Evolutionary conservation across 495 filamentous ascomycete species (phyloP), one percentile per base, ranked within the genome.

Genomic region (Gamarada debralockiae): DNA sequence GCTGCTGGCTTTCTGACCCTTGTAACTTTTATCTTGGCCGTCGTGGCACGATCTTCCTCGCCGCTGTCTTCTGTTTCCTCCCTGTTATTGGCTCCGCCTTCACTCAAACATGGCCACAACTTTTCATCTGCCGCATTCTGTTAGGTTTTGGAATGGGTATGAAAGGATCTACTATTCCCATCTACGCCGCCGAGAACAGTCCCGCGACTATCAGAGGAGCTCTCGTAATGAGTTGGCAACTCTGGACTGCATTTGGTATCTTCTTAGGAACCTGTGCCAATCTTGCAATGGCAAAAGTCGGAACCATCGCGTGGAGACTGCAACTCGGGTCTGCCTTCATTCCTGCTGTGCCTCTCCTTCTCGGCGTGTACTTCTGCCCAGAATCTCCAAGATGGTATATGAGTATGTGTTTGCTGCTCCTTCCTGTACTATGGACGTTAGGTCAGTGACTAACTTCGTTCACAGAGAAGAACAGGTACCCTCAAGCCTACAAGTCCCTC

Each of bases 211-310:
- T 95, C 49, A 77, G 89, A 56, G 89, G 89, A 42, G 86, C 80
- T 7, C 67, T 93, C 20, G 86, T 90, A 33, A 92, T 93, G 88
- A 79, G 73, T 17, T 92, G 88, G 89, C 89, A 95, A 59, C 73
- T 91, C 65, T 92, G 89, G 89, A 90, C 86, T 7, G 56, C 45
- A 18, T 50, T 45, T 31, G 38, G 40, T 50, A 89, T 89, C 59
- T 81, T 89, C 59, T 67, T 89, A n/a, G 89, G 89, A 17, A 82
- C 76, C 1, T 79, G 74, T 39, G 80, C 87, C 37, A 91, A 92
- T 56, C 67, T 95, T 17, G 80, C 80, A 1, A 80, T 92, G 18
- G 70, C 60, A 49, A 58, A 73, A 53, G 66, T 71, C 7, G 78
- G 76, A 12, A 51, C 56, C 7, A 78, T 85, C 50, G 73, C 86